Conservation (phyloP, 805 yeast genomes). For the Saturnispora gosingensis region DNA sequence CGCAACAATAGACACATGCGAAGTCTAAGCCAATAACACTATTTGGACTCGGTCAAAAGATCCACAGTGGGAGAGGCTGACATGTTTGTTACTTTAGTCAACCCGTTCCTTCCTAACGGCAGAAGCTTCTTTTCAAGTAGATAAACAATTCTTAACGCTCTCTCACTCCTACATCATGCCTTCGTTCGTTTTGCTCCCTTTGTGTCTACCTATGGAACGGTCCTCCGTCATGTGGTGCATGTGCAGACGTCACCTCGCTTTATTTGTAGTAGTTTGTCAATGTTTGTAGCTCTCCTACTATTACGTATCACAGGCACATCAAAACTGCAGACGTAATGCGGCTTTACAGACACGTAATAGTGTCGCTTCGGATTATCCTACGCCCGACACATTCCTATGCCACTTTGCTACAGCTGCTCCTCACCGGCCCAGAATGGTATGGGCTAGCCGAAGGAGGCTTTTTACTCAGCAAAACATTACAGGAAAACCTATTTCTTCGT, state of each 20-base stretch:
- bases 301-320: neutral
- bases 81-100: neutral
- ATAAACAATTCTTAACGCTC: neutral
- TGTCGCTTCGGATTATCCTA: neutral
- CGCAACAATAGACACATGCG: too few relatives aligned
- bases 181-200: neutral
- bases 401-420: neutral
- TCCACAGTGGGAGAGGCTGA: neutral
- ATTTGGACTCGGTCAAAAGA: neutral
- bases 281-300: neutral
- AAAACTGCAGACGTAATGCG: neutral
- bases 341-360: neutral
- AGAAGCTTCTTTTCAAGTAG: too few relatives aligned
- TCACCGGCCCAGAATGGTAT: too few relatives aligned
- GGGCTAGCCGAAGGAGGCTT: too few relatives aligned
- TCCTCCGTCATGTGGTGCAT: too few relatives aligned
- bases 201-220: neutral
- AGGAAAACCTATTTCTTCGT: too few relatives aligned
- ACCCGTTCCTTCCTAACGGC: too few relatives aligned
- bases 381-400: neutral
- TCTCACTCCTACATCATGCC: neutral
- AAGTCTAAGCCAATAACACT: too few relatives aligned
- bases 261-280: too few relatives aligned
- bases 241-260: too few relatives aligned
- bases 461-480: too few relatives aligned